These are phyloP conservation scores for Cyclocybe cylindracea DNA, from an alignment of 768 basidiomycete genomes.

Conservation along the genomic window DNA sequence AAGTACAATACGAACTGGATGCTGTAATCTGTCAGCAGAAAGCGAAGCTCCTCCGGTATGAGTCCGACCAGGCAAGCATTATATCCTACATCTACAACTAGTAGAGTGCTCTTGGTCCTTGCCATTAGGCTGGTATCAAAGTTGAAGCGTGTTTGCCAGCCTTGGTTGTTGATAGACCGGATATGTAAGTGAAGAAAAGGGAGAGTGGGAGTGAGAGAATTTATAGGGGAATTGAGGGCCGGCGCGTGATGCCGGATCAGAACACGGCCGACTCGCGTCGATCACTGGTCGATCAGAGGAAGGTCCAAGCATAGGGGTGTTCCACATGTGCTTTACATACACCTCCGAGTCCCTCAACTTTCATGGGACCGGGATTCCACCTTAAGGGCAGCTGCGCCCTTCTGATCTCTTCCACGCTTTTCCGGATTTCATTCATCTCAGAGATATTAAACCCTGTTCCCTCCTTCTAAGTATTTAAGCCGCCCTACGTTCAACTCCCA, in stretches of 20 bases:
- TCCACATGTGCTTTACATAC: conserved; percentile 4
- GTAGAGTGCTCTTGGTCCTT: conserved; percentile 63
- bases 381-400: neutral
- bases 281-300: too few relatives aligned
- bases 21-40: conserved; percentile 46
- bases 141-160: conserved; percentile 46
- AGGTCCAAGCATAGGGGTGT: neutral
- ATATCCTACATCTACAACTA: conserved; percentile 54
- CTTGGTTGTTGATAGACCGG: conserved; percentile 69
- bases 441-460: conserved; percentile 2
- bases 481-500: conserved; percentile 2
- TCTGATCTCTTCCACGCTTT: neutral
- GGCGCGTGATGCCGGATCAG: conserved; percentile 16
- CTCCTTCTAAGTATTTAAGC: conserved; percentile 4
- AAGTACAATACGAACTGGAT: neutral
- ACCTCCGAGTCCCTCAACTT: neutral
- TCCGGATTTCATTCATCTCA: neutral
- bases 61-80: conserved; percentile 55
- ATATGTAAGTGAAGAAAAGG: conserved; percentile 43
- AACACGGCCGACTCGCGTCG: too few relatives aligned
- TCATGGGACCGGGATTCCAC: neutral
- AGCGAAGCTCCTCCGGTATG: conserved; percentile 50
- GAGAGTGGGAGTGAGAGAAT: neutral
- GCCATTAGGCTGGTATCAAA: conserved; percentile 72
- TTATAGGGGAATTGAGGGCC: conserved; percentile 34